Conservation (phyloP, 306 rosid genomes). For the Gastrolobium villosum region DNA sequence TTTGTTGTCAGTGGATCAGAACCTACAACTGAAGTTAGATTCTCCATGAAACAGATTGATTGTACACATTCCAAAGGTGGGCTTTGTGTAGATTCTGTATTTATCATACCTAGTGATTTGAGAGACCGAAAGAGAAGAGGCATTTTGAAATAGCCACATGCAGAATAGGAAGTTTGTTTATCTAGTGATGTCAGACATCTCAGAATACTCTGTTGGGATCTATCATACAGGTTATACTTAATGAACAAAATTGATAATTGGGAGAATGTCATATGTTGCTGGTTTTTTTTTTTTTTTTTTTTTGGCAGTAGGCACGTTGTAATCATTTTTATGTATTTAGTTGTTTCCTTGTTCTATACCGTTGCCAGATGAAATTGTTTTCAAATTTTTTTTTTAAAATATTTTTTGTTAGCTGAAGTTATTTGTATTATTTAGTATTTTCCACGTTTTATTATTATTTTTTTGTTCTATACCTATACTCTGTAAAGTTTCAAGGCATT, state of each 20-base stretch:
- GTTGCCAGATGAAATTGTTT: constrained; percentile 44
- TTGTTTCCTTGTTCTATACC: constrained; percentile 46
- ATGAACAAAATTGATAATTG: constrained; percentile 43
- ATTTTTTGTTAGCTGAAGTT: no score
- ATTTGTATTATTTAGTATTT: no score
- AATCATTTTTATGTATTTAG: constrained; percentile 39
- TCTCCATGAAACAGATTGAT: constrained; percentile 92
- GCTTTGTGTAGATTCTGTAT: constrained; percentile 86
- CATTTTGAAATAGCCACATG: constrained; percentile 53
- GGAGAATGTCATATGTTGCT: constrained; percentile 52
- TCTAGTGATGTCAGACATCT: constrained; percentile 43
- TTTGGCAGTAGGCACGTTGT: constrained; percentile 50
- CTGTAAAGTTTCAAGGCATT: no score
- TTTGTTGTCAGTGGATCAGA: constrained; percentile 62
- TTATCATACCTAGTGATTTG: constrained; percentile 71
- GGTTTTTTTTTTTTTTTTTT: constrained; percentile 12
- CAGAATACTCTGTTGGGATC: constrained; percentile 46
- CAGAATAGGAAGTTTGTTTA: constrained; percentile 42
- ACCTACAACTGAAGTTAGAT: constrained; percentile 67
- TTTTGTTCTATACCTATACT: no score
- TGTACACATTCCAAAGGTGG: constrained; percentile 94
- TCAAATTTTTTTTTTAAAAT: no score
- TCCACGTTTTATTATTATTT: no score
- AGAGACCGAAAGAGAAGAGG: constrained; percentile 62
- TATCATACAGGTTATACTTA: constrained; percentile 50